Base-by-base conservation (phyloP, 345 rosid species). In the Eutrema yunnanense region DNA sequence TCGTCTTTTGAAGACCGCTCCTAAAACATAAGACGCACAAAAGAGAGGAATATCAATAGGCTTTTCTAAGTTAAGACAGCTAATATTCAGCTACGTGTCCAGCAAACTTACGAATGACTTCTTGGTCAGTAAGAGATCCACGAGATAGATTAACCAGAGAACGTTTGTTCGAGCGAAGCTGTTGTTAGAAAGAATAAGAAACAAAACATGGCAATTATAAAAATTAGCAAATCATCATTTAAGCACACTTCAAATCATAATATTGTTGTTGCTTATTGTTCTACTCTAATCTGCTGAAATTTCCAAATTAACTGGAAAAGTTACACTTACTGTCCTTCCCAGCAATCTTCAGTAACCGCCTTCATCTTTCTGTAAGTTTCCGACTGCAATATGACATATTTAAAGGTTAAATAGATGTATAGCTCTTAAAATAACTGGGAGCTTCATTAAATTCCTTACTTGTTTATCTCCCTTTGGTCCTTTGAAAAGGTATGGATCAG, bases 381-480 rank as follows among this genome's bases (percentile, higher is more conserved):
- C 1, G 95, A 81, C 97, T 95, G 88, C 78, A 86, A 54, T 36
- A 69, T 30, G 12, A 48, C 48, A 9, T 61, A 68, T 38, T 49
- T 22, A 72, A 62, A 53, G 52, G 57, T 53, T 73, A 32, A 65
- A 67, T 37, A 51, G 26, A 71, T 44, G 36, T 14, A 19, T 43
- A 19, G 32, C 40, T 59, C 5, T n/a, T 14, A 3, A 53, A 47
- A 22, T 12, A 47, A 52, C 14, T 29, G 30, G 46, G 30, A 62
- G 22, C 22, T 58, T 38, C 13, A 10, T 37, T 10, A 9, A 9
- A 0, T 44, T 58, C 68, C 86, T 79, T 76, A 88, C 99, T 78
- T 95, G 99, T 80, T 62, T 90, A 65, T 95, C 96, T 63, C 98
- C 96, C 85, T 86, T 92, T 22, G 96, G 96, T 64, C 97, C 98